A percentile compares a stretch with the other conserved stretches of the same genome.
Evolutionary conservation across 306 rosid genomes (phyloP).

Genomic region (Inga laurina): DNA sequence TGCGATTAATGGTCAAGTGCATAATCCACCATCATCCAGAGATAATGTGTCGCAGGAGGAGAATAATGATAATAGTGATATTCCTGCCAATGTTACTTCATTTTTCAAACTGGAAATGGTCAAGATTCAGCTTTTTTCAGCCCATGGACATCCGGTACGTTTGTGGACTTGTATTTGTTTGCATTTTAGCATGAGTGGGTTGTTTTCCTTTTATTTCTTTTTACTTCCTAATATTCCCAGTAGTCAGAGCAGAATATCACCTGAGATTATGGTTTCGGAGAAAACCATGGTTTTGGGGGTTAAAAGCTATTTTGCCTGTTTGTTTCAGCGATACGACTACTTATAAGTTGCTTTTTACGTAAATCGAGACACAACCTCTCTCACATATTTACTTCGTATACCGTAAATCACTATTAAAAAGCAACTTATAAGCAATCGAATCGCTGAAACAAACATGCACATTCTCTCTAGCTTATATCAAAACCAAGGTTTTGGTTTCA

Average conservation of each 20-base stretch:
- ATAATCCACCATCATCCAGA: conserved; percentile 49
- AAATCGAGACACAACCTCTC: too few species aligned
- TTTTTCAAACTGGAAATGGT: conserved; percentile 70
- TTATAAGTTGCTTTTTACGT: too few species aligned
- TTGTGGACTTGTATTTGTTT: conserved; percentile 14
- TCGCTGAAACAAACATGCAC: too few species aligned
- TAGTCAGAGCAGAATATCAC: neutral
- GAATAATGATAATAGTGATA: conserved; percentile 41
- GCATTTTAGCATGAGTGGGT: neutral
- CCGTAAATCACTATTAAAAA: too few species aligned
- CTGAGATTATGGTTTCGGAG: neutral
- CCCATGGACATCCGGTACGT: conserved; percentile 55
- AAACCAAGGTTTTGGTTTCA: too few species aligned
- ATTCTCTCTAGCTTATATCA: too few species aligned
- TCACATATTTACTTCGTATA: too few species aligned
- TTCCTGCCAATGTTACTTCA: conserved; percentile 41
- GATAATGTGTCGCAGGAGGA: conserved; percentile 43
- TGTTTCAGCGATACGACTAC: too few species aligned
- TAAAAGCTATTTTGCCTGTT: too few species aligned
- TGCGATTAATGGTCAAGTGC: conserved; percentile 56
- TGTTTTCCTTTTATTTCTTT: neutral
- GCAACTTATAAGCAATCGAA: too few species aligned
- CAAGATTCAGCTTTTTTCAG: conserved; percentile 56
- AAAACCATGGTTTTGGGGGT: too few species aligned
- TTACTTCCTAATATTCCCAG: neutral